Conservation (phyloP, 1,284 basidiomycete species). For the Phellinidium pouzarii region DNA sequence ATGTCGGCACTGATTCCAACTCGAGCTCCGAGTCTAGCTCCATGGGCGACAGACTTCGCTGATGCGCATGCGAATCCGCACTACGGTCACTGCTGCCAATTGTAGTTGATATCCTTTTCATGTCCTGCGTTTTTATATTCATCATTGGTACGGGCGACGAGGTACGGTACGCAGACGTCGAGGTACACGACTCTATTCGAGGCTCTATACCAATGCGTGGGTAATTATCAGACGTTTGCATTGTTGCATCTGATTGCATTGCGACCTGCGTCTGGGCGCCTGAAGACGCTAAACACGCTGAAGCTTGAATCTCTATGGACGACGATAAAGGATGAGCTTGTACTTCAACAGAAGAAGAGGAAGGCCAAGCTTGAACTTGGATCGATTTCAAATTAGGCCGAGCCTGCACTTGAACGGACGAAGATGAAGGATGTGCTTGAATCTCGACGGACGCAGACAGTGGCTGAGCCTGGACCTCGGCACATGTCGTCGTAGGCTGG, state of each 20-base stretch:
- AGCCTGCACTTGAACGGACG: neutral
- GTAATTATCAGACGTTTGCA: neutral
- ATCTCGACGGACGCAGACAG: neutral
- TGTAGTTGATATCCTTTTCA: neutral
- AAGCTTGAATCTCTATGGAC: neutral
- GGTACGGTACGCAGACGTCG: neutral
- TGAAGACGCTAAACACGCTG: neutral
- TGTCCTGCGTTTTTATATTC: neutral
- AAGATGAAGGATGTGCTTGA: neutral
- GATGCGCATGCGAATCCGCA: neutral
- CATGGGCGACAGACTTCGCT: constrained; percentile 17
- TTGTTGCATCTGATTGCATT: neutral
- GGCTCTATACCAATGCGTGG: neutral
- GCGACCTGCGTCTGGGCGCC: neutral
- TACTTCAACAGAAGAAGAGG: neutral
- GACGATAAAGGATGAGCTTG: neutral
- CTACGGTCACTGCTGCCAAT: neutral
- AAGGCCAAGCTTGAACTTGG: neutral
- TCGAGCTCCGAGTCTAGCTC: too few species aligned
- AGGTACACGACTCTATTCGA: neutral
- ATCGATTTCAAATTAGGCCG: neutral
- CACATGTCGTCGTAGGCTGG: neutral
- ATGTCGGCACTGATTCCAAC: constrained; percentile 10
- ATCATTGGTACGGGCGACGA: neutral
- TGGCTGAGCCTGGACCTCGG: neutral